These are phyloP conservation scores for Phaseolus coccineus DNA, from an alignment of 331 rosid species.

Conservation along the genomic window DNA sequence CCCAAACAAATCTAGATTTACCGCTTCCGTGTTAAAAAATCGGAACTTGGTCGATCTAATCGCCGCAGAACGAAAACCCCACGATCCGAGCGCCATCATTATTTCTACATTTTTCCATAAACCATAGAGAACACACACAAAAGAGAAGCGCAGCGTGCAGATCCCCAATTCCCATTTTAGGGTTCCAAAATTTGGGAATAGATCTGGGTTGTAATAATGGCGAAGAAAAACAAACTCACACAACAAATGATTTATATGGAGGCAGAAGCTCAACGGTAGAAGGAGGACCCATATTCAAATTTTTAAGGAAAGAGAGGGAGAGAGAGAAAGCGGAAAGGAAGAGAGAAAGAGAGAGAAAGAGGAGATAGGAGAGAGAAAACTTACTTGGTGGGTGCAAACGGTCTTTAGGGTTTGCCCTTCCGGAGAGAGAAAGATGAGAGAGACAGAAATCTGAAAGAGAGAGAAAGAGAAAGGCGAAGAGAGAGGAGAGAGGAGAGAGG, in stretches of 20 bases:
- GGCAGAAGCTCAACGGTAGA: conserved; percentile 61
- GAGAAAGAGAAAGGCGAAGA: conserved; percentile 47
- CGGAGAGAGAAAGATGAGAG: conserved; percentile 69
- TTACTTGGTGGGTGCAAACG: conserved; percentile 83
- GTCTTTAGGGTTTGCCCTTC: conserved; percentile 78
- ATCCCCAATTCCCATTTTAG: conserved; percentile 51
- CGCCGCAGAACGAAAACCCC: conserved; percentile 49
- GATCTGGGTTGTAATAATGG: conserved; percentile 52
- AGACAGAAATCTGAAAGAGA: conserved; percentile 69
- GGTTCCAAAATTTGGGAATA: conserved; percentile 46
- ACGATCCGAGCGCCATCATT: conserved; percentile 41
- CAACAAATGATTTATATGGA: conserved; percentile 48
- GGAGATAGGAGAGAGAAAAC: conserved; percentile 74
- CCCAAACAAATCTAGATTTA: conserved; percentile 23
- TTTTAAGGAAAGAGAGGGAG: conserved; percentile 50
- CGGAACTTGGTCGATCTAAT: conserved; percentile 44
- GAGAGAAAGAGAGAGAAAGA: conserved; percentile 42
- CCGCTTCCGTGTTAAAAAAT: conserved; percentile 34
- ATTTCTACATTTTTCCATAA: conserved; percentile 47
- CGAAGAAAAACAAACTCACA: conserved; percentile 38
- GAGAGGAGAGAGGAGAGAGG: conserved; percentile 46
- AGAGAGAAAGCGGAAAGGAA: conserved; percentile 21
- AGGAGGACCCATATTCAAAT: conserved; percentile 77
- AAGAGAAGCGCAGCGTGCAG: conserved; percentile 32
- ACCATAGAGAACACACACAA: conserved; percentile 33